Evolutionary conservation across 768 basidiomycete genomes (phyloP).

Genomic region (Macrolepiota fuliginosa): DNA sequence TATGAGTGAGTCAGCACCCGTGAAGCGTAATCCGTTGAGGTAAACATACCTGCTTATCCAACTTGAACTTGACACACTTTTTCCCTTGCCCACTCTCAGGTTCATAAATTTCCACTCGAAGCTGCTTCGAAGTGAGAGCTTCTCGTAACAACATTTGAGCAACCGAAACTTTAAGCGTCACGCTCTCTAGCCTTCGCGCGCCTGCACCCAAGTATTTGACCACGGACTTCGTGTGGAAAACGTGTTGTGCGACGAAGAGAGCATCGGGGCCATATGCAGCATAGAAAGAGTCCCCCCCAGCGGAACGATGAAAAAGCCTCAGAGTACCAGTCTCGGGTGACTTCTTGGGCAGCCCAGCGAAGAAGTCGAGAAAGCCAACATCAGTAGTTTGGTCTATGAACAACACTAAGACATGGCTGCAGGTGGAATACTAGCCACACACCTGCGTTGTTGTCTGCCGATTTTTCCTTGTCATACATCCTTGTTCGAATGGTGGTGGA

Average conservation of each 20-base stretch:
- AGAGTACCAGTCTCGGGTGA: slow-evolving; percentile 79
- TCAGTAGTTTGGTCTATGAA: slow-evolving; percentile 61
- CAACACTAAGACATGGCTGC: not conserved
- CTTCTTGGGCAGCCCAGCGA: slow-evolving; percentile 56
- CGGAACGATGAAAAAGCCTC: slow-evolving; percentile 79
- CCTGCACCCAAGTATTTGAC: slow-evolving; percentile 87
- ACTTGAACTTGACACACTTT: slow-evolving; percentile 68
- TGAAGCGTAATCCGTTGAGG: not conserved
- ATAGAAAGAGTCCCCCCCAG: slow-evolving; percentile 63
- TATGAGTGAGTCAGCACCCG: slow-evolving; percentile 17
- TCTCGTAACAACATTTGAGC: slow-evolving; percentile 86
- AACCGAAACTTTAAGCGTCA: slow-evolving; percentile 70
- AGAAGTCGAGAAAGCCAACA: slow-evolving; percentile 77
- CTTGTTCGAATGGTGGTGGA: not conserved
- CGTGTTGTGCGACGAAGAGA: slow-evolving; percentile 77
- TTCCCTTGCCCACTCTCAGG: slow-evolving; percentile 74
- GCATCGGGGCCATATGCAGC: slow-evolving; percentile 90
- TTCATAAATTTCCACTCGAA: slow-evolving; percentile 89
- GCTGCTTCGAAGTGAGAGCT: slow-evolving; percentile 84
- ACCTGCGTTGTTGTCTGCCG: not conserved
- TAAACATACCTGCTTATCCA: slow-evolving; percentile 73
- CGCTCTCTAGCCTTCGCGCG: slow-evolving; percentile 63
- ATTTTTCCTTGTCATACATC: slow-evolving; percentile 14
- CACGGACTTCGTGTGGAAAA: slow-evolving; percentile 87
- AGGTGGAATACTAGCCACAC: not conserved